Evolutionary conservation across 768 basidiomycete species (phyloP), one percentile per base, ranked within the genome.

Genomic region (Stropharia rugosoannulata): DNA sequence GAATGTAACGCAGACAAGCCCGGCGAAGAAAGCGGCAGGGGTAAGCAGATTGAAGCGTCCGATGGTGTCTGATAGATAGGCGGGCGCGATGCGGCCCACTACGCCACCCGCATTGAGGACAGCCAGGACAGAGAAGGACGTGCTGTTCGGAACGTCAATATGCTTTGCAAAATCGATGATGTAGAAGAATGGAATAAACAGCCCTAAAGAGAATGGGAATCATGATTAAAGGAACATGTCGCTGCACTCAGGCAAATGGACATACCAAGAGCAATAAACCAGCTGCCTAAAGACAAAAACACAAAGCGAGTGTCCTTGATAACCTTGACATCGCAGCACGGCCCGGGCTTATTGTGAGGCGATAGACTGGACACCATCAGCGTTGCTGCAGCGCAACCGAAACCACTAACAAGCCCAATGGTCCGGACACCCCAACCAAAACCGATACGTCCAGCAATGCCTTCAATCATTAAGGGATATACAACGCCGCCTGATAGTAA

Each of bases 111-210:
- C 86, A 63, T 89, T 90, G 76, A 90, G 77, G 42, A 84, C 76
- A 0, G 87, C 82, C 16, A 89, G 76, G 5, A 86, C 76, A 60
- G 77, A 79, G 69, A 85, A 82, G 0, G 80, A 74, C 25, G 69
- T 70, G 41, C 70, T 75, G 50, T 62, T 58, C 2, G 76, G 57
- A 38, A 81, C 68, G 45, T 64, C 68, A 54, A 78, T 68, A 41
- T 75, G 76, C 52, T 73, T 71, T 16, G 85, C 73, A 66, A 84
- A 88, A 48, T 80, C 77, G 18, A 82, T 79, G 51, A 90, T 82
- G 71, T 83, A 90, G 65, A 88, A 86, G 66, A 81, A 85, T 6
- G 88, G 88, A 19, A 83, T 84, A 69, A 87, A 90, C 4, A 89
- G 70, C 25, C 87, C 88, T 89, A 11, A 22, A 29, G 32, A 45